Percentiles rank a stretch among this genome's conserved stretches.
Conservation (phyloP, 495 filamentous ascomycete genomes). For the Aspergillus ellipticus region DNA sequence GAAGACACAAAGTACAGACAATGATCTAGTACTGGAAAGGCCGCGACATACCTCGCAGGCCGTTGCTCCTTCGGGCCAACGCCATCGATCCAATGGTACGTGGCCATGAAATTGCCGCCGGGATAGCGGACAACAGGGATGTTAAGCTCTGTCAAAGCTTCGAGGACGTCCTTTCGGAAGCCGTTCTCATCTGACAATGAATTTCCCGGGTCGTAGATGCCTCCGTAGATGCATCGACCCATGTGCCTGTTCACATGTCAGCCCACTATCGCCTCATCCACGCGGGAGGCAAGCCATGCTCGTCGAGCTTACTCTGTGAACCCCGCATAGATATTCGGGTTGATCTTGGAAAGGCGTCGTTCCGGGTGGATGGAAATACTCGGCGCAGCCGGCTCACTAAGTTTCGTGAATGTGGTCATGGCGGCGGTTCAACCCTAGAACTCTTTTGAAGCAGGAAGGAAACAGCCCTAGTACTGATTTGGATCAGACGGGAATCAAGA, state of each 20-base stretch:
- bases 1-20: neutral
- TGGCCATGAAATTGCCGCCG: conserved; percentile 76
- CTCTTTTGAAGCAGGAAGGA: neutral
- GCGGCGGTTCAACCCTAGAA: conserved; percentile 8
- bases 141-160: conserved; percentile 63
- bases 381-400: conserved; percentile 52
- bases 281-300: neutral
- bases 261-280: conserved; percentile 1
- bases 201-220: conserved; percentile 73
- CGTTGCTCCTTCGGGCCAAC: conserved; percentile 66
- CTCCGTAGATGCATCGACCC: conserved; percentile 82
- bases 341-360: conserved; percentile 63
- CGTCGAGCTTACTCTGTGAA: conserved; percentile 60
- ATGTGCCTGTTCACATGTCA: conserved; percentile 55
- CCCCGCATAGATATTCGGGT: conserved; percentile 69
- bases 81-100: conserved; percentile 80
- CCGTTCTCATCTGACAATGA: conserved; percentile 68
- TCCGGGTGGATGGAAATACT: conserved; percentile 57
- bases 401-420: conserved; percentile 70
- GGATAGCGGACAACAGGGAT: conserved; percentile 76
- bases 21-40: neutral
- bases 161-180: conserved; percentile 71
- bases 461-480: conserved; percentile 12
- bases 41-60: conserved; percentile 44
- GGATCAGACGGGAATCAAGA: conserved; percentile 12